Percentiles rank a stretch among this genome's conserved stretches.
These are phyloP conservation scores for Pyropia haitanensis DNA, from an alignment of 23 red algal genomes.

Conservation along the genomic window DNA sequence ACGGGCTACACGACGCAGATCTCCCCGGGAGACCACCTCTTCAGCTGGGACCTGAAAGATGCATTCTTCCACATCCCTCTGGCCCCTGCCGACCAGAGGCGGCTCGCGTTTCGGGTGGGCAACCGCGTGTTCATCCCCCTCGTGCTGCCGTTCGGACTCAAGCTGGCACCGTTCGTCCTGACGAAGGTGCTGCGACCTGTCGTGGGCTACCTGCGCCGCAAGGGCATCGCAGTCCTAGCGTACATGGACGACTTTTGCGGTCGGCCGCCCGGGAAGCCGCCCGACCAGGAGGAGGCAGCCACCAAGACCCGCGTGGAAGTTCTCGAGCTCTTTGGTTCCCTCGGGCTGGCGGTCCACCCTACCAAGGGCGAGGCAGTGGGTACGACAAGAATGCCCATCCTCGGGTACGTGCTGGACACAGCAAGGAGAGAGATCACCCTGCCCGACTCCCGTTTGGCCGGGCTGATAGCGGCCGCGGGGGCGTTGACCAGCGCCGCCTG, in stretches of 20 bases:
- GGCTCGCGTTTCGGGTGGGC: conserved; percentile 25
- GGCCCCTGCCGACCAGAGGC: conserved; percentile 11
- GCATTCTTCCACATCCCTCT: conserved; percentile 20
- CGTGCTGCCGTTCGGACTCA: conserved; percentile 22
- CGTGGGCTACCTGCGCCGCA: conserved; percentile 6
- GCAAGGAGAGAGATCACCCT: conserved; percentile 1
- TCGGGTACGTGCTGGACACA: conserved; percentile 28
- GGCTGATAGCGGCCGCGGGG: conserved; percentile 3
- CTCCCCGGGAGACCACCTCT: not conserved
- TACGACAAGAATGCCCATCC: not conserved
- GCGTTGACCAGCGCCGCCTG: conserved; percentile 1
- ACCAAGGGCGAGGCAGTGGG: conserved; percentile 7
- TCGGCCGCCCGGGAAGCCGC: too few relatives aligned
- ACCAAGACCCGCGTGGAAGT: not conserved
- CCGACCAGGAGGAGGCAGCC: not conserved
- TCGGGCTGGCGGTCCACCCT: conserved; percentile 3
- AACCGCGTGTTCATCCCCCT: conserved; percentile 7
- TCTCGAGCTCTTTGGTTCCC: not conserved
- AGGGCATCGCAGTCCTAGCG: not conserved
- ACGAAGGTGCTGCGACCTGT: conserved; percentile 21
- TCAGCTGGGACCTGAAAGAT: conserved; percentile 14
- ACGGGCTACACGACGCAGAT: conserved; percentile 1
- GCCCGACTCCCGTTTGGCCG: conserved; percentile 1
- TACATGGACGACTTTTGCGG: conserved; percentile 27
- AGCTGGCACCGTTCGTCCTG: conserved; percentile 6